phyloP scores from a whole-genome alignment of 169 alveolate genomes.

The Blepharisma undulans region DNA sequence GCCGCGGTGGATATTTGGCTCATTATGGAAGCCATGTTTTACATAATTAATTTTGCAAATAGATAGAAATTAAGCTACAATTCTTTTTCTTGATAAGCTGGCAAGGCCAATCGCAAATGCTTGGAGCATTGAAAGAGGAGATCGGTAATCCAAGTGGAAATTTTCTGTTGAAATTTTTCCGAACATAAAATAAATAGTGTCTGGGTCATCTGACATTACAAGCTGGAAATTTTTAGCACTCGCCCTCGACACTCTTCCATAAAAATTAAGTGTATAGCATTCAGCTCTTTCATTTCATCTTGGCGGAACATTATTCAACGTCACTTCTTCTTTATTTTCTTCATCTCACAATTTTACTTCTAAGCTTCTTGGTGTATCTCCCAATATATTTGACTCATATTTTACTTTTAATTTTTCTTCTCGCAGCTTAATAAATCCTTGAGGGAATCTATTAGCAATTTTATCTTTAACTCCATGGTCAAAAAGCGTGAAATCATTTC shows the following conservation, averaged over 20 bases:
- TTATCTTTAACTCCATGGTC: slow-evolving; percentile 37
- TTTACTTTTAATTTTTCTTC: slow-evolving; percentile 11
- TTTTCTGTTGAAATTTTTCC: slow-evolving; percentile 27
- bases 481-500: slow-evolving; percentile 15
- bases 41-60: neutral
- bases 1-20: neutral
- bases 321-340: neutral
- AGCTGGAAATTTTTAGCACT: slow-evolving; percentile 40
- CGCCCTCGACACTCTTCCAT: slow-evolving; percentile 40
- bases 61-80: slow-evolving; percentile 24
- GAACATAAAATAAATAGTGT: slow-evolving; percentile 38
- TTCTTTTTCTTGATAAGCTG: slow-evolving; percentile 43
- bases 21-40: neutral
- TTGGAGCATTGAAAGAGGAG: slow-evolving; percentile 33
- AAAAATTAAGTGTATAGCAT: slow-evolving; percentile 39
- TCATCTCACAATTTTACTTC: neutral
- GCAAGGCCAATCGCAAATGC: slow-evolving; percentile 40
- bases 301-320: slow-evolving; percentile 20
- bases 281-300: slow-evolving; percentile 34
- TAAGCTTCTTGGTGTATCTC: slow-evolving; percentile 28
- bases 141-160: slow-evolving; percentile 34
- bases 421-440: slow-evolving; percentile 22
- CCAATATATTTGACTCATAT: slow-evolving; percentile 38
- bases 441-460: neutral
- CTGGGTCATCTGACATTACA: slow-evolving; percentile 29